Base-by-base conservation (phyloP, 192 early-diverging fungal genomes). In the Blastocladiella britannica region DNA sequence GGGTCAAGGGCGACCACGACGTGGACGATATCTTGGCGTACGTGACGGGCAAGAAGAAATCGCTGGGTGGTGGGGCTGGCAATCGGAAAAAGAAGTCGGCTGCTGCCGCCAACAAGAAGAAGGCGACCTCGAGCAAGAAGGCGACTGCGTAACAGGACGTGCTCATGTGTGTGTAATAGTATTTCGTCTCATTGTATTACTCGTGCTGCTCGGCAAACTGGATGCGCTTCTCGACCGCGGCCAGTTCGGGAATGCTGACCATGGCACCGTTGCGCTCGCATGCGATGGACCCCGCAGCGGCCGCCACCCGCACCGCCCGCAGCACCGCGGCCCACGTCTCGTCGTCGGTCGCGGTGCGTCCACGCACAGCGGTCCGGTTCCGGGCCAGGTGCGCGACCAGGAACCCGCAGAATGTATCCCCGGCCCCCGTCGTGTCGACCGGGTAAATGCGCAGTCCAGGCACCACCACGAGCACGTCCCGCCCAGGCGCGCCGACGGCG, bases 1-100 rank as follows among this genome's bases (percentile, higher is more conserved):
- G 64, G 28, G 59, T 72, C 30, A 87, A 75, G 65, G 87, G 86
- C 29, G 72, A 77, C 55, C 60, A 87, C 59, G 77, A 85, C 0
- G 77, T 90, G 61, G 82, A 90, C 23, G 80, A 90, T 47, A 68
- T 90, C 51, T 54, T 90, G 56, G 72, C 82, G 56, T 90, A 74
- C 51, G 82, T 85, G 47, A 79, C 74, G 29, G 66, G 62, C 54
- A 47, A 43, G 12, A 47, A 47, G 37, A 20, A 47, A 47, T 9
- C 37, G 37, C 37, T 9, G 37, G 15, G n/a, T 20, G 37, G n/a
- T 20, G 37, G 37, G 37, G 37, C 37, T 20, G 37, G 37, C 37
- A 47, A 47, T 9, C 37, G 37, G 37, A 20, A 47, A 47, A n/a
- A n/a, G n/a, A n/a, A n/a, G n/a, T n/a, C n/a, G n/a, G n/a, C n/a